Percentiles rank a stretch among this genome's conserved stretches.
Evolutionary conservation across 139 green algal genomes (phyloP).

Genomic region (Picochlorum sp.): DNA sequence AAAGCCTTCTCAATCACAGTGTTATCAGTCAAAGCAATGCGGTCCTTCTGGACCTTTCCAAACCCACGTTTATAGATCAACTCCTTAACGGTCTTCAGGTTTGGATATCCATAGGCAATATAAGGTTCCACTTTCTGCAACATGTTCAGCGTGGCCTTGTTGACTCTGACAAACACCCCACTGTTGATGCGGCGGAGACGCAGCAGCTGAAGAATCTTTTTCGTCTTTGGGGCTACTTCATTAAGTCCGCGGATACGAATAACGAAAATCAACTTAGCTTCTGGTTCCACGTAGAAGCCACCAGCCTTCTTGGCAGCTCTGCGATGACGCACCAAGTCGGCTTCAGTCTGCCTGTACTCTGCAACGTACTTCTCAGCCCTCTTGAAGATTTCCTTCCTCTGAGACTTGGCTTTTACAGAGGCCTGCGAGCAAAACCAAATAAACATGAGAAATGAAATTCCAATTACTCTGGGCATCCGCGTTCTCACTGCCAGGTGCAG

Average conservation of each 20-base stretch:
- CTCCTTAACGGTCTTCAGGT: constrained; percentile 96
- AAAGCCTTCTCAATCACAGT: constrained; percentile 81
- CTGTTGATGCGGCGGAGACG: constrained; percentile 97
- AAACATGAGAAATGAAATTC: neutral
- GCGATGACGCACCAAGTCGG: constrained; percentile 81
- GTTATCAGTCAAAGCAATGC: constrained; percentile 96
- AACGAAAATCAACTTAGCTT: constrained; percentile 93
- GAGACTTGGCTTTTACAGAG: constrained; percentile 46
- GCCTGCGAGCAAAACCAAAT: constrained; percentile 5
- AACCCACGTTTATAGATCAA: constrained; percentile 98
- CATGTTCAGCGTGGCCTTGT: constrained; percentile 97
- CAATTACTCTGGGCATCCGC: neutral
- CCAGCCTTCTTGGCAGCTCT: constrained; percentile 76
- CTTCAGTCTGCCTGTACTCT: constrained; percentile 93
- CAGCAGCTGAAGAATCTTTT: constrained; percentile 97
- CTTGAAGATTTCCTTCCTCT: constrained; percentile 87
- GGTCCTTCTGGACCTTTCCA: constrained; percentile 82
- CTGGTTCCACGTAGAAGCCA: constrained; percentile 91
- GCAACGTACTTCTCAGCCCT: constrained; percentile 94
- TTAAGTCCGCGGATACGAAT: constrained; percentile 95
- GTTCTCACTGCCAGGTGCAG: no score
- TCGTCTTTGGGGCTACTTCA: constrained; percentile 89
- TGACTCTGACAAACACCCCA: constrained; percentile 93
- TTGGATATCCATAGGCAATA: constrained; percentile 94
- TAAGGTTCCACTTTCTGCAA: constrained; percentile 94